Conservation (phyloP, 2,329 filamentous ascomycete genomes). For the Rhinocladiella mackenziei region DNA sequence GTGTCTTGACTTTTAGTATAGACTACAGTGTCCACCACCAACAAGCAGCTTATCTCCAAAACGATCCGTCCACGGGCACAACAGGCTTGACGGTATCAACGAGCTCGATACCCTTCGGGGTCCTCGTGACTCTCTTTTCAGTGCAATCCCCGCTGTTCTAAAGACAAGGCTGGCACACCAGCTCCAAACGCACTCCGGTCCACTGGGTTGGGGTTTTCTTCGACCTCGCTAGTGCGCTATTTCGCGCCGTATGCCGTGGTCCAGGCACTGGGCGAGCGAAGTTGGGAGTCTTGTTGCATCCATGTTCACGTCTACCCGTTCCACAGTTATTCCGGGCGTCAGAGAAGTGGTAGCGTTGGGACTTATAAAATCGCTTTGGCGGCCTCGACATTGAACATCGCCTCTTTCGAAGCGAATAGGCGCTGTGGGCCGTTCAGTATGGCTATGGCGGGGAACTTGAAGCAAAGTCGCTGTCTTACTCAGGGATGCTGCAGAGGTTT, state of each 20-base stretch:
- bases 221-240: slow-evolving; percentile 10
- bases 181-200: slow-evolving; percentile 3
- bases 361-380: too few species aligned
- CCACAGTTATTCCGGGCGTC: background rate
- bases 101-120: too few species aligned
- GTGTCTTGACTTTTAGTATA: too few species aligned
- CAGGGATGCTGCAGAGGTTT: too few species aligned
- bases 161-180: slow-evolving; percentile 12
- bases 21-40: too few species aligned
- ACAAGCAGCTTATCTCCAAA: too few species aligned
- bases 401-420: slow-evolving; percentile 18
- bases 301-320: too few species aligned
- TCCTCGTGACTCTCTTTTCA: too few species aligned
- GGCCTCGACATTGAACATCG: slow-evolving; percentile 13
- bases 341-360: slow-evolving; percentile 6
- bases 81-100: too few species aligned
- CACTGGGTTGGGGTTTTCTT: slow-evolving; percentile 6
- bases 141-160: slow-evolving; percentile 11
- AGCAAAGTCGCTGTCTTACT: too few species aligned
- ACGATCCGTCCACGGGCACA: too few species aligned
- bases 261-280: slow-evolving; percentile 9
- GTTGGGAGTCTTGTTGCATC: too few species aligned
- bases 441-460: slow-evolving; percentile 16
- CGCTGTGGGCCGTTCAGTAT: slow-evolving; percentile 15
- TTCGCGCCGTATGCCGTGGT: slow-evolving; percentile 9